phyloP scores from a whole-genome alignment of 1,284 basidiomycete genomes.

The Ceratobasidium sp. region DNA sequence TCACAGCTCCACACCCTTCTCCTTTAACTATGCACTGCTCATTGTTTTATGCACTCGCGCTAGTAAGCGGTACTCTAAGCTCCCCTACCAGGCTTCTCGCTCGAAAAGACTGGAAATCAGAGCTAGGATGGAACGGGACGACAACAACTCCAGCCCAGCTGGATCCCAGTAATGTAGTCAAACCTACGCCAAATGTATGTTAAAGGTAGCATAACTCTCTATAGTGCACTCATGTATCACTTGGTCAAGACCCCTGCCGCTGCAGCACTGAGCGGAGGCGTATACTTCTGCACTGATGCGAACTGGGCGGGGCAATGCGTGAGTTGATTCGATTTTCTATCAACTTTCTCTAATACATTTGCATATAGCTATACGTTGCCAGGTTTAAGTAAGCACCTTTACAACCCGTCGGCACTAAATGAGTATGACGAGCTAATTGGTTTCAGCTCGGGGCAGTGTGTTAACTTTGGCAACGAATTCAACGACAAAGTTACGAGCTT shows the following conservation, averaged over 20 bases:
- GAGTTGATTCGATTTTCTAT: background rate
- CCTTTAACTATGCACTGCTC: slow-evolving; percentile 2
- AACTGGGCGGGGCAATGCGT: slow-evolving; percentile 1
- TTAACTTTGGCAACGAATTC: slow-evolving; percentile 41
- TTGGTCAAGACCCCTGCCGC: slow-evolving; percentile 9
- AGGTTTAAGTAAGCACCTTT: slow-evolving; percentile 12
- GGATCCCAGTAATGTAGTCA: slow-evolving; percentile 38
- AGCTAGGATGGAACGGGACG: slow-evolving; percentile 37
- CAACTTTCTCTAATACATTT: background rate
- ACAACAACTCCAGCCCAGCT: slow-evolving; percentile 38
- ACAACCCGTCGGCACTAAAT: background rate
- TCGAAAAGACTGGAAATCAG: slow-evolving; percentile 32
- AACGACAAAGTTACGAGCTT: slow-evolving; percentile 30
- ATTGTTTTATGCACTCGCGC: slow-evolving; percentile 24
- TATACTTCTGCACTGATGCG: slow-evolving; percentile 22
- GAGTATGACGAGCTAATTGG: background rate
- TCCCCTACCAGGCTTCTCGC: slow-evolving; percentile 8
- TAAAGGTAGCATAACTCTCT: background rate
- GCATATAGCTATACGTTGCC: slow-evolving; percentile 19
- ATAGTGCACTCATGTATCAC: background rate
- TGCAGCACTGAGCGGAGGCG: slow-evolving; percentile 21
- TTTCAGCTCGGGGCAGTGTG: slow-evolving; percentile 26
- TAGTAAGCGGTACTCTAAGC: background rate
- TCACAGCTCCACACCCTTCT: background rate
- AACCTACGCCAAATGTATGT: slow-evolving; percentile 22